phyloP scores from a whole-genome alignment of 2,329 filamentous ascomycete species.

The Aspergillus sp. region DNA sequence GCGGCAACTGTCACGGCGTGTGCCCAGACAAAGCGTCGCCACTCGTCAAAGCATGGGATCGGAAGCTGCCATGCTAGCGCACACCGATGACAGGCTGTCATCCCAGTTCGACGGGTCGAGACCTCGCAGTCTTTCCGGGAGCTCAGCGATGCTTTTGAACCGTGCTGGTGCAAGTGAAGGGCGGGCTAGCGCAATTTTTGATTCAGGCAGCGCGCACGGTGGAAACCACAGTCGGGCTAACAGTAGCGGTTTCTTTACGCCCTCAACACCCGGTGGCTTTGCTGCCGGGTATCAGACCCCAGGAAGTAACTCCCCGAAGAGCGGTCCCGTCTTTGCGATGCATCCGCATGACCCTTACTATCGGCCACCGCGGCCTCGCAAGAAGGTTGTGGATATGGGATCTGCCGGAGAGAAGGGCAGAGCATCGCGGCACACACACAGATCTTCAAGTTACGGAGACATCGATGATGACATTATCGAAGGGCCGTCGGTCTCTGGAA shows the following conservation, averaged over 20 bases:
- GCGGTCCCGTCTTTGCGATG: slow-evolving; percentile 47
- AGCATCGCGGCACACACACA: slow-evolving; percentile 41
- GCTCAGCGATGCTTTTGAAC: slow-evolving; percentile 63
- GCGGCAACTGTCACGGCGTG: slow-evolving; percentile 78
- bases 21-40: slow-evolving; percentile 62
- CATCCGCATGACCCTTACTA: slow-evolving; percentile 78
- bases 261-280: slow-evolving; percentile 76
- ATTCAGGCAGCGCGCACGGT: slow-evolving; percentile 52
- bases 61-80: slow-evolving; percentile 74
- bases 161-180: slow-evolving; percentile 48
- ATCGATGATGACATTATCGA: slow-evolving; percentile 39
- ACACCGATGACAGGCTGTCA: slow-evolving; percentile 66
- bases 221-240: slow-evolving; percentile 55
- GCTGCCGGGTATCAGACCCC: slow-evolving; percentile 59
- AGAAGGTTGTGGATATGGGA: slow-evolving; percentile 61
- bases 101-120: slow-evolving; percentile 56
- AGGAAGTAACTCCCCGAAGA: slow-evolving; percentile 45
- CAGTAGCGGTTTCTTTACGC: slow-evolving; percentile 64
- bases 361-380: slow-evolving; percentile 73
- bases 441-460: slow-evolving; percentile 37
- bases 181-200: slow-evolving; percentile 55
- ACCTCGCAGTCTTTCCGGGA: slow-evolving; percentile 62
- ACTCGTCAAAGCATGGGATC: slow-evolving; percentile 81
- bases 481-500: slow-evolving; percentile 44
- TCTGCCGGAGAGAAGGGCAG: slow-evolving; percentile 48